Evolutionary conservation across 768 basidiomycete genomes (phyloP).

Genomic region (Amanita polypyramis): DNA sequence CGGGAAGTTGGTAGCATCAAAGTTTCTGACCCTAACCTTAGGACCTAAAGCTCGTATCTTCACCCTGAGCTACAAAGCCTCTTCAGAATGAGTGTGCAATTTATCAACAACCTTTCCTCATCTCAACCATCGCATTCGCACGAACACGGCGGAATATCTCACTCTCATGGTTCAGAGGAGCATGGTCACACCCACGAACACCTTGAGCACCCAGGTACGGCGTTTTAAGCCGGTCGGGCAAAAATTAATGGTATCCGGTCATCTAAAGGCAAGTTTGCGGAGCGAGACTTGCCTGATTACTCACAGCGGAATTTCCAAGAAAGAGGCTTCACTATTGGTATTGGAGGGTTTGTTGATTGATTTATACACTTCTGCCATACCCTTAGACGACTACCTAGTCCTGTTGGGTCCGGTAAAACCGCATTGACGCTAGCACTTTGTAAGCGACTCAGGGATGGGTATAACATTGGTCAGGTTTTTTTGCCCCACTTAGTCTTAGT

Average conservation of each 20-base stretch:
- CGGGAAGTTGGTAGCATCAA: no score
- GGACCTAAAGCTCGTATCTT: no score
- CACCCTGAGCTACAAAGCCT: not conserved
- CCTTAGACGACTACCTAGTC: slow-evolving; percentile 34
- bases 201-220: slow-evolving; percentile 75
- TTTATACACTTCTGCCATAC: not conserved
- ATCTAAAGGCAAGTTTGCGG: slow-evolving; percentile 72
- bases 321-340: slow-evolving; percentile 94
- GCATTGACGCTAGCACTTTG: slow-evolving; percentile 89
- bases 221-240: not conserved
- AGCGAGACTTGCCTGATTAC: slow-evolving; percentile 90
- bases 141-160: slow-evolving; percentile 39
- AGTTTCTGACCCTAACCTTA: slow-evolving; percentile 17
- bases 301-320: slow-evolving; percentile 77
- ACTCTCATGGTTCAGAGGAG: slow-evolving; percentile 53
- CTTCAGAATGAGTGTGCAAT: slow-evolving; percentile 50
- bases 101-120: slow-evolving; percentile 58
- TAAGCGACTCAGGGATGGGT: slow-evolving; percentile 63
- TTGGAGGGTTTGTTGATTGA: slow-evolving; percentile 67
- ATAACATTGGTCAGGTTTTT: slow-evolving; percentile 75
- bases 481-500: not conserved
- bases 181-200: slow-evolving; percentile 96
- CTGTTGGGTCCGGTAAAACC: slow-evolving; percentile 98
- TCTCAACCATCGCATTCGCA: slow-evolving; percentile 39
- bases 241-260: not conserved